These are phyloP conservation scores for Penicillium parvum DNA, from an alignment of 495 filamentous ascomycete species.

Conservation along the genomic window DNA sequence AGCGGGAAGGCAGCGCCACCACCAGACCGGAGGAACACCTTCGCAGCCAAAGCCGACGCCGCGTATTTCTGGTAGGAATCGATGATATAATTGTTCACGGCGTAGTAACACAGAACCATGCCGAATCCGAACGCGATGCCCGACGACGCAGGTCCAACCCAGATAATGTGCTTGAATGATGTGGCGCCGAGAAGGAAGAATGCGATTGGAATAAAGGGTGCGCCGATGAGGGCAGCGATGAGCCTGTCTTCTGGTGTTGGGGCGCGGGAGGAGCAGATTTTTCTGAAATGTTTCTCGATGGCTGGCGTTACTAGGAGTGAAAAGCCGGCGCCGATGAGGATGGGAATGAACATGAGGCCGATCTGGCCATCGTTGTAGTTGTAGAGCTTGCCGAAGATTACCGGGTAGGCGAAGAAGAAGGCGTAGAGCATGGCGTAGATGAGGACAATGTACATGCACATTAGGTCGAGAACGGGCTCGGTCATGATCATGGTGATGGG, in stretches of 20 bases:
- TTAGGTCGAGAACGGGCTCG: constrained; percentile 53
- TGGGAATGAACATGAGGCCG: constrained; percentile 32
- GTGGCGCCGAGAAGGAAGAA: constrained; percentile 60
- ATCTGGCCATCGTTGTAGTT: constrained; percentile 33
- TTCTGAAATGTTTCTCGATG: constrained; percentile 34
- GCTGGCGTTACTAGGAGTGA: constrained; percentile 39
- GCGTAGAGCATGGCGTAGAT: constrained; percentile 69
- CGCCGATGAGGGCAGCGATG: constrained; percentile 29
- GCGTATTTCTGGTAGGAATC: constrained; percentile 54
- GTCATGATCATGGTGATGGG: constrained; percentile 38
- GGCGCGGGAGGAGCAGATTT: constrained; percentile 14
- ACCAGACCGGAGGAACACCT: constrained; percentile 30
- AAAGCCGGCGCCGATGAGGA: constrained; percentile 50
- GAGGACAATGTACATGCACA: constrained; percentile 63
- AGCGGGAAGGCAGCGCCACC: constrained; percentile 43
- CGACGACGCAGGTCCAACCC: constrained; percentile 56
- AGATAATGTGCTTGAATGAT: constrained; percentile 58
- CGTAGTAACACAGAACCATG: constrained; percentile 63
- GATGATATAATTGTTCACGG: constrained; percentile 66
- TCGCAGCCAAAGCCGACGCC: constrained; percentile 32
- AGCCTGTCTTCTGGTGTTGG: constrained; percentile 39
- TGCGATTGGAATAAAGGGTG: constrained; percentile 33
- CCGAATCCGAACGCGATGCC: constrained; percentile 65
- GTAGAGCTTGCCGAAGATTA: constrained; percentile 55
- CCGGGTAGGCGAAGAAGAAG: constrained; percentile 68